These are phyloP conservation scores for Globisporangium emineosum DNA, from an alignment of 352 stramenopile species.

Conservation along the genomic window DNA sequence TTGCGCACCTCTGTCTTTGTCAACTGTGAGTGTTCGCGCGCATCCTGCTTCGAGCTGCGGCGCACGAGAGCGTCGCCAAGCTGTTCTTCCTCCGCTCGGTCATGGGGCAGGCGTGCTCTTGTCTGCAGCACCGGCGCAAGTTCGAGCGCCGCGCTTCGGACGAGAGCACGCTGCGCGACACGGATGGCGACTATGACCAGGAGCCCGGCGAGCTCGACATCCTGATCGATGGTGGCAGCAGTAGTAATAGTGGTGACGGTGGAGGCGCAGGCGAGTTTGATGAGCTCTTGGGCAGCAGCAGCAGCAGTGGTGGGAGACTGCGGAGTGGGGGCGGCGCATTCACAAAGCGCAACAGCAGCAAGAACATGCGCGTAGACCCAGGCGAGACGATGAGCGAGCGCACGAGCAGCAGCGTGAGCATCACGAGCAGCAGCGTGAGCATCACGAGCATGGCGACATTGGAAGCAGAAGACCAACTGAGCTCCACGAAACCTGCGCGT, in stretches of 20 bases:
- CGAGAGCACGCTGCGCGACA: slow-evolving; percentile 26
- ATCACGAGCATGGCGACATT: slow-evolving; percentile 10
- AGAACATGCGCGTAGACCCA: neutral
- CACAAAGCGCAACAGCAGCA: slow-evolving; percentile 19
- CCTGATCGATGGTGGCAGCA: slow-evolving; percentile 32
- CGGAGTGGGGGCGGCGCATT: slow-evolving; percentile 17
- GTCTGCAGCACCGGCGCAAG: slow-evolving; percentile 61
- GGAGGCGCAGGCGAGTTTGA: slow-evolving; percentile 7
- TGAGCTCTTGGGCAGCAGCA: slow-evolving; percentile 8
- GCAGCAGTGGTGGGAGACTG: neutral
- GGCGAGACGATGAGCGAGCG: neutral
- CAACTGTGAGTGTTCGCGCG: neutral
- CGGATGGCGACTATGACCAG: slow-evolving; percentile 12
- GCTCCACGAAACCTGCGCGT: slow-evolving; percentile 6
- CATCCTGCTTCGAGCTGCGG: neutral
- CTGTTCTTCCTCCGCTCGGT: slow-evolving; percentile 10
- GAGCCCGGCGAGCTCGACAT: slow-evolving; percentile 38
- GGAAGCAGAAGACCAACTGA: slow-evolving; percentile 14
- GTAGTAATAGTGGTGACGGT: neutral
- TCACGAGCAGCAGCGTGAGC: neutral
- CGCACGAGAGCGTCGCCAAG: slow-evolving; percentile 4
- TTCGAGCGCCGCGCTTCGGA: slow-evolving; percentile 56
- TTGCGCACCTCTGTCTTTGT: neutral
- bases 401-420: neutral
- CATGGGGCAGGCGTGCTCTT: slow-evolving; percentile 81